phyloP scores from a whole-genome alignment of 495 filamentous ascomycete genomes.

The Venustampulla echinocandica region DNA sequence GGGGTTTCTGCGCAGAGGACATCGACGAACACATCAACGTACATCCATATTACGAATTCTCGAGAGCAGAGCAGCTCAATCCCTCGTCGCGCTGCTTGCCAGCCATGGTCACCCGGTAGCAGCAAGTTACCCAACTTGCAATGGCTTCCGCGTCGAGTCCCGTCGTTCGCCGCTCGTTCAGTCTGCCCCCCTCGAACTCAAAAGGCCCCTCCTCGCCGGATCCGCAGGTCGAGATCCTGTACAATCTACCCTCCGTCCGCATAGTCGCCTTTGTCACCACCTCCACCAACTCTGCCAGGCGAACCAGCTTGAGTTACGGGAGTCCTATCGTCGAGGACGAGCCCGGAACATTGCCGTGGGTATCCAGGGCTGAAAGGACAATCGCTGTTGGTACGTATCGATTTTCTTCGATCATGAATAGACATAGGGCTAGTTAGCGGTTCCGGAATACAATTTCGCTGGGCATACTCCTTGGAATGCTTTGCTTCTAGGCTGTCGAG shows the following conservation, averaged over 20 bases:
- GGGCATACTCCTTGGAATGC: neutral
- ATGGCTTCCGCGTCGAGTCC: constrained; percentile 27
- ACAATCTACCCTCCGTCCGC: constrained; percentile 54
- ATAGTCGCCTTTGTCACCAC: constrained; percentile 57
- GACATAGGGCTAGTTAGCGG: too few relatives aligned
- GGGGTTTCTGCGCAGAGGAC: too few relatives aligned
- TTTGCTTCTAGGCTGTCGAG: neutral
- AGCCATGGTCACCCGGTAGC: constrained; percentile 15
- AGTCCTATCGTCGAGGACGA: constrained; percentile 26
- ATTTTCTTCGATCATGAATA: neutral
- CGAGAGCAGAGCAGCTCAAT: too few relatives aligned
- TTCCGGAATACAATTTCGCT: neutral
- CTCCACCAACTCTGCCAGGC: constrained; percentile 36
- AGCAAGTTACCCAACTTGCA: neutral
- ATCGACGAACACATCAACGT: too few relatives aligned
- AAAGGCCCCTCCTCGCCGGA: constrained; percentile 29
- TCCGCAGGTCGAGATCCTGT: constrained; percentile 56
- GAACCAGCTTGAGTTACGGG: constrained; percentile 24
- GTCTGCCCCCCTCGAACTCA: constrained; percentile 25
- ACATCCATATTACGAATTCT: too few relatives aligned
- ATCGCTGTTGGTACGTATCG: constrained; percentile 58
- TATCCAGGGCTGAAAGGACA: constrained; percentile 67
- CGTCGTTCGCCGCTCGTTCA: constrained; percentile 44
- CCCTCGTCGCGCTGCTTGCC: too few relatives aligned
- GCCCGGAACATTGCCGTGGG: constrained; percentile 61